A percentile compares a stretch with the other conserved stretches of the same genome.
Conservation (phyloP, 2,329 filamentous ascomycete genomes). For the Camillea tinctor region DNA sequence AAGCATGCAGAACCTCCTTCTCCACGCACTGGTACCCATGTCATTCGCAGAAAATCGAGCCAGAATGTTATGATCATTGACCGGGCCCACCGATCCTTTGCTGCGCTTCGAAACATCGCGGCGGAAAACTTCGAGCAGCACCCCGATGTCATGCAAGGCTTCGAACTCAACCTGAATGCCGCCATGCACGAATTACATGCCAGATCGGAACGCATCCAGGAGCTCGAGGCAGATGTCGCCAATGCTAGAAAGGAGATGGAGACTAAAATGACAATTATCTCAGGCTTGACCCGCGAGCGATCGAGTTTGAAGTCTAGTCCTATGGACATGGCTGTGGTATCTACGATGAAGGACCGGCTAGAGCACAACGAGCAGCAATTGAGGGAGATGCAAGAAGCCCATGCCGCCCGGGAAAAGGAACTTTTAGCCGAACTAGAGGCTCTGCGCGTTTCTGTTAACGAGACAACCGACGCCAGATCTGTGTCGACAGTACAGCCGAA, state of each 20-base stretch:
- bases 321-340: constrained; percentile 88
- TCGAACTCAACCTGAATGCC: constrained; percentile 86
- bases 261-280: constrained; percentile 92
- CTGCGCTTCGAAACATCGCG: constrained; percentile 84
- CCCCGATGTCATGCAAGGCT: constrained; percentile 85
- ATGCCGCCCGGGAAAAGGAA: constrained; percentile 73
- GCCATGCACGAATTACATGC: constrained; percentile 90
- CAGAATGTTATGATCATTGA: constrained; percentile 86
- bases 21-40: constrained; percentile 64
- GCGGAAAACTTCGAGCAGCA: constrained; percentile 79
- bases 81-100: constrained; percentile 86
- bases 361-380: constrained; percentile 83
- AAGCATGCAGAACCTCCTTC: constrained; percentile 60
- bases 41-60: constrained; percentile 90
- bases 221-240: constrained; percentile 80
- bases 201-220: constrained; percentile 84
- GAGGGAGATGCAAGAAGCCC: constrained; percentile 66
- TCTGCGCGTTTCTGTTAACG: constrained; percentile 57
- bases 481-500: constrained; percentile 13
- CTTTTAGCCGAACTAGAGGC: constrained; percentile 68
- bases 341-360: constrained; percentile 82
- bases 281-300: constrained; percentile 86
- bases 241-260: constrained; percentile 95
- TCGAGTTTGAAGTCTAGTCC: constrained; percentile 82
- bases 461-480: constrained; percentile 23